Base-by-base conservation (phyloP, 1,284 basidiomycete genomes). In the Ustilago xerochloae region DNA sequence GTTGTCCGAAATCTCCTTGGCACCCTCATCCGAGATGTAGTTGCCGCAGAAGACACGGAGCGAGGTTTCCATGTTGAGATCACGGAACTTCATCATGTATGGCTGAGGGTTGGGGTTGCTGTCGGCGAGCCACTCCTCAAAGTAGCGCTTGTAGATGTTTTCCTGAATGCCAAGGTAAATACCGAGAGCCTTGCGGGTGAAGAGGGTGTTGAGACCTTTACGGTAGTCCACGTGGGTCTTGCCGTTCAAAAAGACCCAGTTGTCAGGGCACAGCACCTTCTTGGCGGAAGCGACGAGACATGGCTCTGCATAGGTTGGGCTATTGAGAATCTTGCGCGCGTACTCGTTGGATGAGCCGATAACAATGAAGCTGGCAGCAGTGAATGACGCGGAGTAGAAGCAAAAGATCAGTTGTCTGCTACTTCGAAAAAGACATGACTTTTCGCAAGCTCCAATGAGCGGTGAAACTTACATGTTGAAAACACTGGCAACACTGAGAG, bases 201-300 rank as follows among this genome's bases (percentile, higher is more conserved):
- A 99, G 54, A 99, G 89, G 33, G 89, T 88, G 86, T 97, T 97
- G 57, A 99, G 87, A 28, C 92, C 91, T 77, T 91, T 92, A 75
- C 97, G 92, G 86, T 97, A 99, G 57, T 97, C 94, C 69, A 95
- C 91, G 84, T 99, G 96, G 1, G 87, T 88, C 87, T 95, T 98
- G 63, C 96, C 96, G 75, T 90, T 95, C 47, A 98, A 87, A 88
- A 99, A 99, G 9, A 99, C 96, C 93, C 97, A 99, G 87, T 98
- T 99, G 66, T 97, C 92, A 1, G 92, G 88, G 65, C 89, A 88
- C 39, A 99, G 88, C 57, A 99, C 88, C 76, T 91, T 88, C 86
- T 97, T 97, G 55, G 94, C 97, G 9, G 93, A 93, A 76, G 94
- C 89, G 38, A 97, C 94, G 18, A 99, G 90, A 84, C 94, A 97